Base-by-base conservation (phyloP, 495 filamentous ascomycete genomes). In the Thermochaetoides thermophila region DNA sequence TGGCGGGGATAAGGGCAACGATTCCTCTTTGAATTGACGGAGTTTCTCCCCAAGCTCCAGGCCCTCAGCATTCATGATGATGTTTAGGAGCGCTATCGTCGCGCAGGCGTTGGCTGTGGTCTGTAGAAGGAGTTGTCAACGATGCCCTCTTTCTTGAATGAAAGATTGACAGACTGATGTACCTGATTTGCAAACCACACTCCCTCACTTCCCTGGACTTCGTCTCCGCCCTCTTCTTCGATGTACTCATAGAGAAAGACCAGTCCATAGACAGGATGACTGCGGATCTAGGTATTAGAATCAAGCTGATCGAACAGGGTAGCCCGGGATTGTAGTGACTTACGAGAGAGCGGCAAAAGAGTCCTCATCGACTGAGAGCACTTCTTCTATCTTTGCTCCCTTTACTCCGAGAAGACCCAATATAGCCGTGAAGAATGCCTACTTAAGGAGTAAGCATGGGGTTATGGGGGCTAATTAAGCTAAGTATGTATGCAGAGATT, bases 121-220 rank as follows among this genome's bases (percentile, higher is more conserved):
- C 80, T 85, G n/a, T n/a, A 37, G 12, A n/a, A 3, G 3, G 31
- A 13, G 39, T 12, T 17, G 34, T 37, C n/a, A 37, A 36, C 13
- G 7, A 22, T 7, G 11, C n/a, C 20, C 3, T 11, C 10, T 3
- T 17, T 27, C 10, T 1, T 5, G 8, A 15, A 10, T 4, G 7
- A 17, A 23, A 13, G 11, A 8, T n/a, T n/a, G n/a, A n/a, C n/a
- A n/a, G n/a, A n/a, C n/a, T 10, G 28, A 38, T 59, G 28, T 43
- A 82, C 80, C 60, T 96, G 89, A 45, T 94, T 95, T 10, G 84
- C 84, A 56, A 95, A 95, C 89, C 89, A 97, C 18, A 94, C 54
- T 5, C 74, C 60, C 0, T 81, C 77, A 38, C 76, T 81, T 25
- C 42, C 32, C 25, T 57, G 43, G 1, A 41, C 29, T 16, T 45